phyloP scores from a whole-genome alignment of 148 eudicot genomes.

The Salicornia ramosissima region DNA sequence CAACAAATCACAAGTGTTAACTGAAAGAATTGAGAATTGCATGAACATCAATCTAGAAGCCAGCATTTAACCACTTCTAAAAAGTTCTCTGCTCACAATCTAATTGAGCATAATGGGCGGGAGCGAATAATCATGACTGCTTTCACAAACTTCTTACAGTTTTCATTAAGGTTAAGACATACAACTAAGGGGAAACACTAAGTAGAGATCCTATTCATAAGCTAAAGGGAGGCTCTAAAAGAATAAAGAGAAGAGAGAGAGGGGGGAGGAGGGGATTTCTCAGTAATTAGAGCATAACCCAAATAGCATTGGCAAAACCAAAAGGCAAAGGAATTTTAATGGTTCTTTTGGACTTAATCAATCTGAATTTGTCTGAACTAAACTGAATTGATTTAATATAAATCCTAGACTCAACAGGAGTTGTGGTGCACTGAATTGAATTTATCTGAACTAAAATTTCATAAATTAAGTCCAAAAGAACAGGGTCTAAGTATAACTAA shows the following conservation, averaged over 20 bases:
- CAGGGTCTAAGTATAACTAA: too few relatives aligned
- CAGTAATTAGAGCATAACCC: background rate
- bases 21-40: background rate
- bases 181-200: background rate
- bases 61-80: background rate
- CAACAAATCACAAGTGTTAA: background rate
- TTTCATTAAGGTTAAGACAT: background rate
- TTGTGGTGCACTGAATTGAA: too few relatives aligned
- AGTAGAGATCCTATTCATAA: background rate
- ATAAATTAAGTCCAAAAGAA: too few relatives aligned
- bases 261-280: background rate
- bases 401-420: too few relatives aligned
- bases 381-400: too few relatives aligned
- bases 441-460: too few relatives aligned
- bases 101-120: background rate
- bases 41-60: constrained; percentile 4
- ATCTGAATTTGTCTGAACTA: too few relatives aligned
- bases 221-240: background rate
- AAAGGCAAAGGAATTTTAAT: background rate
- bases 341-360: too few relatives aligned
- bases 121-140: background rate
- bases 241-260: too few relatives aligned
- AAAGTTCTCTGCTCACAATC: background rate
- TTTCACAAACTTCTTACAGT: background rate
- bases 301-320: background rate